Evolutionary conservation across 2,329 filamentous ascomycete genomes (phyloP).

Genomic region (Zalaria sp.): DNA sequence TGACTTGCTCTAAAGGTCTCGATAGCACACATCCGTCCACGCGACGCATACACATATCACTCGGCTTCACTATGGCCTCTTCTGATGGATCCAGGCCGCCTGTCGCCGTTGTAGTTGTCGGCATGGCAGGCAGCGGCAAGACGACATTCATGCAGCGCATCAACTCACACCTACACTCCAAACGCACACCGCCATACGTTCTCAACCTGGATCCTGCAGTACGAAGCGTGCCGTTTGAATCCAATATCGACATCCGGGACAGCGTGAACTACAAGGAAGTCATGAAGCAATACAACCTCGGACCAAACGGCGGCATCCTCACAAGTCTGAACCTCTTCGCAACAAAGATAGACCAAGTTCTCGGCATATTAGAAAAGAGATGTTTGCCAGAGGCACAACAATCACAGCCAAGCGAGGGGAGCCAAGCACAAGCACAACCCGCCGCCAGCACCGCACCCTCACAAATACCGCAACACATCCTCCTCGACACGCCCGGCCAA

Average conservation of each 20-base stretch:
- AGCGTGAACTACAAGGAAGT: constrained; percentile 99
- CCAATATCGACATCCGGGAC: constrained; percentile 97
- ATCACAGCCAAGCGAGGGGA: not conserved
- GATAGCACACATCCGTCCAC: too few relatives aligned
- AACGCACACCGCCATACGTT: constrained; percentile 65
- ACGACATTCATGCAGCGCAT: constrained; percentile 99
- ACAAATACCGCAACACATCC: constrained; percentile 59
- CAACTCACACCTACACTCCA: constrained; percentile 74
- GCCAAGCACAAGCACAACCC: constrained; percentile 18
- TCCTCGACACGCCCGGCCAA: constrained; percentile 92
- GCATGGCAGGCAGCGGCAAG: constrained; percentile 97
- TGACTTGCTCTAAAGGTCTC: too few relatives aligned
- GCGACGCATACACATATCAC: too few relatives aligned
- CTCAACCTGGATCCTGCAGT: constrained; percentile 96
- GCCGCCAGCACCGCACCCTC: constrained; percentile 20
- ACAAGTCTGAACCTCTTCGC: constrained; percentile 93
- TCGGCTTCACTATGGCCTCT: not conserved
- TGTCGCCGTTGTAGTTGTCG: constrained; percentile 79
- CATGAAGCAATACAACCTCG: constrained; percentile 98
- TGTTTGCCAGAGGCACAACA: constrained; percentile 15
- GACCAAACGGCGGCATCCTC: constrained; percentile 91
- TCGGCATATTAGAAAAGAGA: constrained; percentile 79
- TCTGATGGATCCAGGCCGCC: constrained; percentile 27
- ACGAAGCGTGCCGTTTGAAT: constrained; percentile 81
- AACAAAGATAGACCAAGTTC: constrained; percentile 94